Evolutionary conservation across 2,329 filamentous ascomycete species (phyloP).

Genomic region (Simplicillium aogashimaense): DNA sequence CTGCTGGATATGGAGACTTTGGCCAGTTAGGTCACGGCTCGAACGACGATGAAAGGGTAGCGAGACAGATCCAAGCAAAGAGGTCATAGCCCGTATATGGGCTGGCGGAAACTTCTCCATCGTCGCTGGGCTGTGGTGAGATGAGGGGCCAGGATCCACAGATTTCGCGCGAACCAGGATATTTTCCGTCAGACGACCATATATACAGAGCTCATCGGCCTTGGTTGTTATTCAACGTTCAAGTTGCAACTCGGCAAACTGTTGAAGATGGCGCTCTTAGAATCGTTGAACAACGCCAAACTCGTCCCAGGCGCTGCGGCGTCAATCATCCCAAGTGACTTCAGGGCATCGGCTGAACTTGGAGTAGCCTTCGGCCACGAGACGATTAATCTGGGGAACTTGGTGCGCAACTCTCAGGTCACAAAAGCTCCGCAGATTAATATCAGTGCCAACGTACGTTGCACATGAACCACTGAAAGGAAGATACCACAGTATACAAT

Average conservation of each 20-base stretch:
- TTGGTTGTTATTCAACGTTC: neutral
- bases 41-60: neutral
- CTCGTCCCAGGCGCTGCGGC: constrained; percentile 30
- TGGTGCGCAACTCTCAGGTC: constrained; percentile 26
- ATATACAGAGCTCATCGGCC: too few species aligned
- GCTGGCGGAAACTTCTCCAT: too few species aligned
- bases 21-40: neutral
- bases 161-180: too few species aligned
- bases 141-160: too few species aligned
- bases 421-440: constrained; percentile 22
- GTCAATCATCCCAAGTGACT: constrained; percentile 27
- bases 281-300: constrained; percentile 23
- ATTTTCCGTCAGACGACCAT: too few species aligned
- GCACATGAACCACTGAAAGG: neutral
- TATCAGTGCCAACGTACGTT: constrained; percentile 17
- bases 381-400: constrained; percentile 23
- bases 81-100: too few species aligned
- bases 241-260: neutral
- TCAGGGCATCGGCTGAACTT: constrained; percentile 30
- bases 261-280: constrained; percentile 11
- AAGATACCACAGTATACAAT: constrained; percentile 5
- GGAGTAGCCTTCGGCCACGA: constrained; percentile 24
- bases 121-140: too few species aligned
- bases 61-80: neutral
- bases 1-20: neutral